Conservation (phyloP, 116 monocot species). For the Iris pallida region DNA sequence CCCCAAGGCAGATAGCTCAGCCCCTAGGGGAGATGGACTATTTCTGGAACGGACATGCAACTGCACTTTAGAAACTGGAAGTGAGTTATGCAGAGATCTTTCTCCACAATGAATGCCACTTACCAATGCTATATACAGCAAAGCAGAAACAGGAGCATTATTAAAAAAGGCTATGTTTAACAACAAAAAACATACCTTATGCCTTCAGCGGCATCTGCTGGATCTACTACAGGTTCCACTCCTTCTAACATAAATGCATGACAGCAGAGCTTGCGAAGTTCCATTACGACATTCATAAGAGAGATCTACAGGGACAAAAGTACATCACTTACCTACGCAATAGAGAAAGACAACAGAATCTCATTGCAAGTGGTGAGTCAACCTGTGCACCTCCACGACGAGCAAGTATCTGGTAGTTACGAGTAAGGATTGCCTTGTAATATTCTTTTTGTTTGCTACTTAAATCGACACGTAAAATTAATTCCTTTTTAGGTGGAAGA, state of each 20-base stretch:
- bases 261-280: constrained; percentile 96
- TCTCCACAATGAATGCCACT: not conserved
- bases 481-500: constrained; percentile 95
- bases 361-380: constrained; percentile 1
- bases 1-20: too few species aligned
- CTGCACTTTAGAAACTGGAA: too few species aligned
- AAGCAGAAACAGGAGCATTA: not conserved
- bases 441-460: constrained; percentile 93
- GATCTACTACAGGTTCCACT: constrained; percentile 70
- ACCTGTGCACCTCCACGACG: constrained; percentile 97
- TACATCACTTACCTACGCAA: constrained; percentile 4
- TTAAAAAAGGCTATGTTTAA: too few species aligned
- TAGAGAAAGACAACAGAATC: not conserved
- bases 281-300: constrained; percentile 99
- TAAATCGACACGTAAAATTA: constrained; percentile 91
- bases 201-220: constrained; percentile 73
- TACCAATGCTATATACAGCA: not conserved
- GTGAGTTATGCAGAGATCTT: not conserved
- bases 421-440: constrained; percentile 96
- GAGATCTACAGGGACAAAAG: constrained; percentile 57
- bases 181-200: constrained; percentile 44
- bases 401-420: constrained; percentile 81
- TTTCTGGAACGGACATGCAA: too few species aligned
- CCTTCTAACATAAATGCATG: constrained; percentile 95
- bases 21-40: too few species aligned